Percentiles rank a stretch among this genome's conserved stretches.
phyloP scores from a whole-genome alignment of 768 basidiomycete species.

The Lentinula sp. region DNA sequence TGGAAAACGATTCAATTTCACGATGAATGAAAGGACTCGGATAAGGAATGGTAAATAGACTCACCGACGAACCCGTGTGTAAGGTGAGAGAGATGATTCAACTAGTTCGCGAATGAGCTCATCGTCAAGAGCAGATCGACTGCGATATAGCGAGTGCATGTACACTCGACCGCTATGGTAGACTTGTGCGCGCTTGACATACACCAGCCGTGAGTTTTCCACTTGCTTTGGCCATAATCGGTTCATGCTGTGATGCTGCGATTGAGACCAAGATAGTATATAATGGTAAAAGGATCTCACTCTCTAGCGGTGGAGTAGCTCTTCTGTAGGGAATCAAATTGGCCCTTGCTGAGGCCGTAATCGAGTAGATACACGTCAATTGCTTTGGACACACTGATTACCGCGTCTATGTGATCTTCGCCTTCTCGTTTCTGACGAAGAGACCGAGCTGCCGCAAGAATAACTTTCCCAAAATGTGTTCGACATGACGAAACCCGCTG shows the following conservation, averaged over 20 bases:
- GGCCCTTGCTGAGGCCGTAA: slow-evolving; percentile 55
- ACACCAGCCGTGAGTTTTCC: slow-evolving; percentile 67
- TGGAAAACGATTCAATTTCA: slow-evolving; percentile 17
- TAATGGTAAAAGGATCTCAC: slow-evolving; percentile 21
- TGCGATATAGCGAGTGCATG: slow-evolving; percentile 71
- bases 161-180: slow-evolving; percentile 74
- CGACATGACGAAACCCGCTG: slow-evolving; percentile 54
- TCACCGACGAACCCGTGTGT: slow-evolving; percentile 72
- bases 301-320: slow-evolving; percentile 57
- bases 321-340: slow-evolving; percentile 62
- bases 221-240: slow-evolving; percentile 69
- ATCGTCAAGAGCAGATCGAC: slow-evolving; percentile 71
- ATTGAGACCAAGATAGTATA: background rate
- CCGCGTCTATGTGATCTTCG: slow-evolving; percentile 85
- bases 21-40: background rate
- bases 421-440: slow-evolving; percentile 56
- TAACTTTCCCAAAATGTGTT: slow-evolving; percentile 56
- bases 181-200: slow-evolving; percentile 71
- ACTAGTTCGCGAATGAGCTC: slow-evolving; percentile 58
- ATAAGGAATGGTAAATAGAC: slow-evolving; percentile 6
- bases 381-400: slow-evolving; percentile 63
- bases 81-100: slow-evolving; percentile 74
- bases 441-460: slow-evolving; percentile 61
- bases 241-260: slow-evolving; percentile 38
- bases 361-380: slow-evolving; percentile 73